Evolutionary conservation across 805 yeast species (phyloP).

Genomic region (Yarrowia sp.): DNA sequence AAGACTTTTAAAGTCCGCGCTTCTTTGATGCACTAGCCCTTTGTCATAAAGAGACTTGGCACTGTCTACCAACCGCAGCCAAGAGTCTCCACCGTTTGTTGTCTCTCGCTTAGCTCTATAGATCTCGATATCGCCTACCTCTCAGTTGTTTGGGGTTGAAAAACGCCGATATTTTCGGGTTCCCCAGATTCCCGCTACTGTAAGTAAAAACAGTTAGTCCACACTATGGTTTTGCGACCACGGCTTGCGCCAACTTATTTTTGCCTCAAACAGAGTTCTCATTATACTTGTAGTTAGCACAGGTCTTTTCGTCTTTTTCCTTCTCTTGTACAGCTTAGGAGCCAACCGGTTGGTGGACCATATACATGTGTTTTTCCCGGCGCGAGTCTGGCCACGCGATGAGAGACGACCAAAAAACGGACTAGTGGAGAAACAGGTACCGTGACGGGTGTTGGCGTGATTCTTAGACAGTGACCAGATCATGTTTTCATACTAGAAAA

Average conservation of each 20-base stretch:
- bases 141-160: too few relatives aligned
- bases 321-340: background rate
- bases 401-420: background rate
- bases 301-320: background rate
- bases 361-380: background rate
- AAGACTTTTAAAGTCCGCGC: slow-evolving; percentile 34
- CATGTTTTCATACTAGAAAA: background rate
- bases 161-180: background rate
- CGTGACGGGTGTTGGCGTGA: background rate
- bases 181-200: background rate
- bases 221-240: slow-evolving; percentile 8
- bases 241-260: slow-evolving; percentile 32
- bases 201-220: background rate
- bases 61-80: slow-evolving; percentile 13
- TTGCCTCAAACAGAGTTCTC: slow-evolving; percentile 23
- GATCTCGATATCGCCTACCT: background rate
- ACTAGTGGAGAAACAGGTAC: background rate
- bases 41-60: slow-evolving; percentile 19
- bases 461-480: background rate
- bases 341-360: background rate
- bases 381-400: background rate
- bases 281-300: slow-evolving; percentile 15
- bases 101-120: background rate
- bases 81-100: slow-evolving; percentile 16
- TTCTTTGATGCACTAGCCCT: slow-evolving; percentile 27